These are phyloP conservation scores for Dothideomycetes sp. DNA, from an alignment of 2,329 filamentous ascomycete species.

Conservation along the genomic window DNA sequence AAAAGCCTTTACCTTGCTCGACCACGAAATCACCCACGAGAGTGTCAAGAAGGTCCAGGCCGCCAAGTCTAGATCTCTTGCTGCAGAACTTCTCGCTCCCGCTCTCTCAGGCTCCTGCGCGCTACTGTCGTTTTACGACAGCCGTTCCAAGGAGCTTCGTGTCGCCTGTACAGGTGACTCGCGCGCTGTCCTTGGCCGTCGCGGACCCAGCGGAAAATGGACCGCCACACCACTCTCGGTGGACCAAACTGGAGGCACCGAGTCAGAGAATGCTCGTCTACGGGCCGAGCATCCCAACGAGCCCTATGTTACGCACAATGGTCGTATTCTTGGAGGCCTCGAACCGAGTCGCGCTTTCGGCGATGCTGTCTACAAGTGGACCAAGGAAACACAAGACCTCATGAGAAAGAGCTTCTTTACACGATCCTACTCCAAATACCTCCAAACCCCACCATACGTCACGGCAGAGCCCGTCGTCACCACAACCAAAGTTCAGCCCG, in stretches of 20 bases:
- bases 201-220: constrained; percentile 76
- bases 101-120: constrained; percentile 96
- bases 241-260: constrained; percentile 87
- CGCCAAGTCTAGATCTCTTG: constrained; percentile 78
- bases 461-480: constrained; percentile 93
- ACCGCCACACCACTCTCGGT: constrained; percentile 79
- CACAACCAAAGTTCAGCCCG: constrained; percentile 81
- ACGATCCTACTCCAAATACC: constrained; percentile 61
- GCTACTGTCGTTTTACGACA: constrained; percentile 92
- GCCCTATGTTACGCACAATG: constrained; percentile 76
- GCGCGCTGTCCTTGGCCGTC: constrained; percentile 81
- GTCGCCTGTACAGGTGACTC: constrained; percentile 95
- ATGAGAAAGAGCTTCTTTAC: constrained; percentile 84
- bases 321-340: constrained; percentile 80
- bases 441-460: constrained; percentile 92
- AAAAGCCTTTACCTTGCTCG: constrained; percentile 75
- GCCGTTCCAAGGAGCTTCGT: constrained; percentile 72
- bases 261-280: constrained; percentile 72
- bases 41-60: constrained; percentile 88
- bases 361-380: constrained; percentile 97
- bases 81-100: constrained; percentile 83
- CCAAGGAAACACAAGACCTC: constrained; percentile 68
- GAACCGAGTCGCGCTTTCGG: constrained; percentile 93
- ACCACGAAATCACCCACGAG: constrained; percentile 89
- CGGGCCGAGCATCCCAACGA: constrained; percentile 83